These are phyloP conservation scores for Agaricus blazei DNA, from an alignment of 768 basidiomycete species.

Conservation along the genomic window DNA sequence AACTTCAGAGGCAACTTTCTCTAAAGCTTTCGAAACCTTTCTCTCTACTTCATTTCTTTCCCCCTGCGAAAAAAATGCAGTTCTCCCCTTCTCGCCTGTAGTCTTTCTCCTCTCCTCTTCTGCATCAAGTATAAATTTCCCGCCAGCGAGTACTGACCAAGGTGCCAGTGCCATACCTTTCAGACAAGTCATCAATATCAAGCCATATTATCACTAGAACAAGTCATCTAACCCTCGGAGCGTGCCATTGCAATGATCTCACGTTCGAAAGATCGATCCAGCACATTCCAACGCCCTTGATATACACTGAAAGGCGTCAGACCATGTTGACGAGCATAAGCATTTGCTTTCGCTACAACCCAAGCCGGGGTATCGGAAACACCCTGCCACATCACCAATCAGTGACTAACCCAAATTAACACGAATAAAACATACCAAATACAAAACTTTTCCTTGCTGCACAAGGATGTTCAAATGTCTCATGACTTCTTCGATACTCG, in stretches of 20 bases:
- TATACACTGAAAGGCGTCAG: constrained; percentile 50
- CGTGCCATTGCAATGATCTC: constrained; percentile 46
- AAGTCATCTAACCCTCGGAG: constrained; percentile 26
- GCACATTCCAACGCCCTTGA: constrained; percentile 41
- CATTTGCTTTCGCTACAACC: constrained; percentile 44
- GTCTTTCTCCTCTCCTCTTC: constrained; percentile 23
- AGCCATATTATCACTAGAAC: constrained; percentile 11
- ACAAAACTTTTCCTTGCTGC: constrained; percentile 43
- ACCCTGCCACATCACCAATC: constrained; percentile 19
- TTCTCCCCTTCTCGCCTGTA: constrained; percentile 34
- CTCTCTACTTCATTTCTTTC: constrained; percentile 38
- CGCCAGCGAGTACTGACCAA: constrained; percentile 26
- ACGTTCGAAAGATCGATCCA: constrained; percentile 44
- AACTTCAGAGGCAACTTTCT: constrained; percentile 45
- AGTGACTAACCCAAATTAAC: background rate
- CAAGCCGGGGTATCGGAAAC: constrained; percentile 42
- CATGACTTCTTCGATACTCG: constrained; percentile 54
- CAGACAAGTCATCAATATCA: background rate
- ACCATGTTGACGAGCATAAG: constrained; percentile 43
- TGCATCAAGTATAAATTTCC: constrained; percentile 50
- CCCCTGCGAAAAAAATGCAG: constrained; percentile 27
- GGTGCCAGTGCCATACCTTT: constrained; percentile 26
- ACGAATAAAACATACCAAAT: constrained; percentile 22
- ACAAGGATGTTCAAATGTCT: constrained; percentile 47
- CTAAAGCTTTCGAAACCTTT: constrained; percentile 37